Conservation (phyloP, 257 asterid species). For the Oldenlandia corymbosa region DNA sequence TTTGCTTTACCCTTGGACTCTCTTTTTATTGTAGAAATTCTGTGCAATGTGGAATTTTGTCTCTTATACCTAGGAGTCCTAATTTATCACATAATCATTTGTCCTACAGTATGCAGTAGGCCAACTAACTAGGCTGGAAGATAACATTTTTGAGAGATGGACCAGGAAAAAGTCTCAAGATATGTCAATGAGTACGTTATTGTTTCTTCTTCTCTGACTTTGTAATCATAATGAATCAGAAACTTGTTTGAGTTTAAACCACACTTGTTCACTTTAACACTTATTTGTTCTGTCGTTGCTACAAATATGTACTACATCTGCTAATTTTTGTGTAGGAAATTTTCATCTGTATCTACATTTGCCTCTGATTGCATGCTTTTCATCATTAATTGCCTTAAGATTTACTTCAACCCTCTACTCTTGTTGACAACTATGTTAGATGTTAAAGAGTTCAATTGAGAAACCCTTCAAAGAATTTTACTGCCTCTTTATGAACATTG, state of each 20-base stretch:
- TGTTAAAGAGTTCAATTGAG: background rate
- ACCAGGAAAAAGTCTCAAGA: constrained; percentile 38
- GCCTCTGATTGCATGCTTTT: no score
- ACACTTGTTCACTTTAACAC: background rate
- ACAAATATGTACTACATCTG: background rate
- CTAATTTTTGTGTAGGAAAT: background rate
- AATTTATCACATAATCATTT: constrained; percentile 28
- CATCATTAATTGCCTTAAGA: background rate
- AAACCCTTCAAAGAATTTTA: background rate
- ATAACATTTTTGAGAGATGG: constrained; percentile 92
- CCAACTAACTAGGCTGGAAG: constrained; percentile 88
- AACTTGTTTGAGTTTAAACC: background rate
- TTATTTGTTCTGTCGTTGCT: background rate
- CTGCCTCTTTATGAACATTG: background rate
- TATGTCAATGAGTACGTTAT: constrained; percentile 44
- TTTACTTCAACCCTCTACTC: background rate
- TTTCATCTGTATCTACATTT: no score
- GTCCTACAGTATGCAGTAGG: constrained; percentile 69
- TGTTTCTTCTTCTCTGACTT: background rate
- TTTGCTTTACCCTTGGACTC: background rate
- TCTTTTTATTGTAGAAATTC: background rate
- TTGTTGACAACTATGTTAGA: background rate
- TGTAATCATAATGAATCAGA: no score
- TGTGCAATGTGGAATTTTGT: background rate
- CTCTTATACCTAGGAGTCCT: no score